Percentiles rank a stretch among this genome's conserved stretches.
phyloP scores from a whole-genome alignment of 1,284 basidiomycete species.

The Trametes pubescens region DNA sequence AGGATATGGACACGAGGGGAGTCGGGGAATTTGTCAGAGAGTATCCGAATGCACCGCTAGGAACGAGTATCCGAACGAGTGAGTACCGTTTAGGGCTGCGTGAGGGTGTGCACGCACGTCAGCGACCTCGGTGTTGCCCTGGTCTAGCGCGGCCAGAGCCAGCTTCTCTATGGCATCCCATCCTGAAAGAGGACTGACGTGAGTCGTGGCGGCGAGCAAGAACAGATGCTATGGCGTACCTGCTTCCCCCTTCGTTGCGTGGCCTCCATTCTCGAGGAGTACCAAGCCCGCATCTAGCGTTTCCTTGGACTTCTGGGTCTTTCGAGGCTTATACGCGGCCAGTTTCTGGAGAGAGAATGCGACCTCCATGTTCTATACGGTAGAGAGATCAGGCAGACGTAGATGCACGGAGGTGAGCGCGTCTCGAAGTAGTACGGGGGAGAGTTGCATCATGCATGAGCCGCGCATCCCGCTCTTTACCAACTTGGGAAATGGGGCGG shows the following conservation, averaged over 20 bases:
- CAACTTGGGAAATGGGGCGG: not conserved
- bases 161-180: slow-evolving; percentile 94
- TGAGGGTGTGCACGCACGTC: slow-evolving; percentile 63
- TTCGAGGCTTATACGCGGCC: slow-evolving; percentile 73
- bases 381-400: not conserved
- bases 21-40: slow-evolving; percentile 78
- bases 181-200: slow-evolving; percentile 50
- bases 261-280: slow-evolving; percentile 61
- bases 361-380: slow-evolving; percentile 44
- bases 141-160: slow-evolving; percentile 85
- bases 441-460: not conserved
- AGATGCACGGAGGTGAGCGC: too few relatives aligned
- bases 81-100: too few relatives aligned
- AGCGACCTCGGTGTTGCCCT: slow-evolving; percentile 82
- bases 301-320: slow-evolving; percentile 74
- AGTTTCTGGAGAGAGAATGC: slow-evolving; percentile 69
- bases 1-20: slow-evolving; percentile 88
- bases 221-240: slow-evolving; percentile 46
- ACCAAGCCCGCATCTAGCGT: slow-evolving; percentile 68
- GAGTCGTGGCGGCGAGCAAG: not conserved
- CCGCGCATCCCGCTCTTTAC: not conserved
- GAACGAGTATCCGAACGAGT: not conserved
- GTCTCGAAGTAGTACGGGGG: not conserved
- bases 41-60: slow-evolving; percentile 71
- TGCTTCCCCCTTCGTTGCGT: slow-evolving; percentile 66